Percentiles rank a stretch among this genome's conserved stretches.
Evolutionary conservation across 2,329 filamentous ascomycete species (phyloP).

Genomic region (Davidsoniella virescens): DNA sequence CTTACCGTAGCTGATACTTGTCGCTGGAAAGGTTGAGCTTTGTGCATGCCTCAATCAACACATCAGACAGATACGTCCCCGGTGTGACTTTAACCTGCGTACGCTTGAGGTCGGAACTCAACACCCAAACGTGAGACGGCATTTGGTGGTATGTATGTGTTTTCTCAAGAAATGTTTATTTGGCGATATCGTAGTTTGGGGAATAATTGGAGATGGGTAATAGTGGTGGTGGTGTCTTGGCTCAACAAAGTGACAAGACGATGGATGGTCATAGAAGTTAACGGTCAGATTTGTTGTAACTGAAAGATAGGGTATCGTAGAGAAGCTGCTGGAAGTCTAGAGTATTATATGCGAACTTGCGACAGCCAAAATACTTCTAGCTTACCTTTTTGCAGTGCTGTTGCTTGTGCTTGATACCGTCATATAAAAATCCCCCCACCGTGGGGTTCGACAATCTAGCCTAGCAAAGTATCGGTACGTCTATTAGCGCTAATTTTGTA

Average conservation of each 20-base stretch:
- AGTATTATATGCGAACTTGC: too few relatives aligned
- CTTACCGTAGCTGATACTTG: constrained; percentile 66
- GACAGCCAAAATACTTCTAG: too few relatives aligned
- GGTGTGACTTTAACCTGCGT: constrained; percentile 72
- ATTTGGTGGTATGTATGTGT: constrained; percentile 27
- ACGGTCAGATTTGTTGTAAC: too few relatives aligned
- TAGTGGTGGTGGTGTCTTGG: too few relatives aligned
- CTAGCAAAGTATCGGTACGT: not conserved
- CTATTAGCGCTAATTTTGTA: not conserved
- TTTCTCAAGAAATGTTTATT: too few relatives aligned
- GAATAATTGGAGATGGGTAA: too few relatives aligned
- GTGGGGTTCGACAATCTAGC: not conserved
- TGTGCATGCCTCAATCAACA: constrained; percentile 72
- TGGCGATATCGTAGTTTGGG: too few relatives aligned
- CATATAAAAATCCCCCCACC: not conserved
- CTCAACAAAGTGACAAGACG: too few relatives aligned
- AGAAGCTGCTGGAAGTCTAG: too few relatives aligned
- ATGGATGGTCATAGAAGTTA: too few relatives aligned
- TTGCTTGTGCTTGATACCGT: not conserved
- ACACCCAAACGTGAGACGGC: constrained; percentile 78
- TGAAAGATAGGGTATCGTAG: too few relatives aligned
- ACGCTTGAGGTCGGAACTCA: constrained; percentile 63
- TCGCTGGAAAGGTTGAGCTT: constrained; percentile 60
- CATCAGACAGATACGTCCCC: constrained; percentile 64
- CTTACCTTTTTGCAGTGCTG: too few relatives aligned